phyloP scores from a whole-genome alignment of 2,329 filamentous ascomycete species.

The Colletotrichum karsti region DNA sequence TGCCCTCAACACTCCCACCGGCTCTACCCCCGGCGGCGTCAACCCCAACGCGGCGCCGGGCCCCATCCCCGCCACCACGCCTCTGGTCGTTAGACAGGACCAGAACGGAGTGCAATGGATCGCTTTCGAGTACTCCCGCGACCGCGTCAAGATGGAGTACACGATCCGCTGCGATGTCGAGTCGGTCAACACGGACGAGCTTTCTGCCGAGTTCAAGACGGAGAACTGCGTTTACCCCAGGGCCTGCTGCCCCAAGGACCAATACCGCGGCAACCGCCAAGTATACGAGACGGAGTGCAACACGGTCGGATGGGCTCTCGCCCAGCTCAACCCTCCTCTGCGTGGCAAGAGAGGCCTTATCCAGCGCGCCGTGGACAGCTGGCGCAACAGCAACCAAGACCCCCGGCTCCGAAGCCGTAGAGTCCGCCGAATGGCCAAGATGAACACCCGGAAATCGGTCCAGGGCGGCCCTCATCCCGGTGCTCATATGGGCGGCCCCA shows the following conservation, averaged over 20 bases:
- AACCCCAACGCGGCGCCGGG: conserved; percentile 94
- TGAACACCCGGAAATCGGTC: conserved; percentile 84
- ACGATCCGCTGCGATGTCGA: conserved; percentile 98
- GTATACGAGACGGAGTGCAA: conserved; percentile 99
- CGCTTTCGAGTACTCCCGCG: conserved; percentile 95
- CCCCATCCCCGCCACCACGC: conserved; percentile 95
- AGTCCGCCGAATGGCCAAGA: conserved; percentile 95
- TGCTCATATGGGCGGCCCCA: conserved; percentile 73
- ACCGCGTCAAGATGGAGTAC: conserved; percentile 99
- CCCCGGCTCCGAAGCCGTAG: conserved; percentile 88
- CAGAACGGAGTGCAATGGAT: conserved; percentile 99
- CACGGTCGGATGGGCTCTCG: conserved; percentile 98
- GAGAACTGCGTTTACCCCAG: conserved; percentile 98
- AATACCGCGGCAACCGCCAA: conserved; percentile 94
- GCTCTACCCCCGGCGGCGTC: conserved; percentile 60
- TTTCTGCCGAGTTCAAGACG: conserved; percentile 90
- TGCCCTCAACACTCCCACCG: conserved; percentile 54
- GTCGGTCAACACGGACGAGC: conserved; percentile 89
- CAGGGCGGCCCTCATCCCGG: conserved; percentile 65
- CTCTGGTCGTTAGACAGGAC: conserved; percentile 91
- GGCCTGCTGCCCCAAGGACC: conserved; percentile 93
- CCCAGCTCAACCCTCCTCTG: conserved; percentile 89
- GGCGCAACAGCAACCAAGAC: conserved; percentile 99
- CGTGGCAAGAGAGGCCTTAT: conserved; percentile 95
- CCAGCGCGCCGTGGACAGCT: conserved; percentile 96